Conservation (phyloP, 805 yeast genomes). For the Wickerhamiella dianesei region DNA sequence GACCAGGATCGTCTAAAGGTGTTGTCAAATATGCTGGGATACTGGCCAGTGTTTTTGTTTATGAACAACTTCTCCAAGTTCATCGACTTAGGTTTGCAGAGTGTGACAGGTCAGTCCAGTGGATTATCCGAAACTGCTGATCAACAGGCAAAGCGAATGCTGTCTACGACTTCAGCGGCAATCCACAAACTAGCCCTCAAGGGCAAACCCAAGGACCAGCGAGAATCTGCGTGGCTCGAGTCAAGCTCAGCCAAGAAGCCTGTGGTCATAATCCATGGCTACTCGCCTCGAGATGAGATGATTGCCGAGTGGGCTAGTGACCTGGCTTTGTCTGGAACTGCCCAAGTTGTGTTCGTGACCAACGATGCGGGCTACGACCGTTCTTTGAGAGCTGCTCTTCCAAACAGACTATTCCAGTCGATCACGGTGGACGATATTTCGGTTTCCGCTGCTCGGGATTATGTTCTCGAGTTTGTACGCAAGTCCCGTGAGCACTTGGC, state of each 20-base stretch:
- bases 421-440: conserved; percentile 73
- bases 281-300: conserved; percentile 26
- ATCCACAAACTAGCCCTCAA: conserved; percentile 47
- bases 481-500: conserved; percentile 3
- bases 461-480: conserved; percentile 33
- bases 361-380: conserved; percentile 71
- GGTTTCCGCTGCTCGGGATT: conserved; percentile 50
- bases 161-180: conserved; percentile 33
- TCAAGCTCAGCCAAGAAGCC: conserved; percentile 16
- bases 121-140: conserved; percentile 23
- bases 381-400: conserved; percentile 55
- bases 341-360: conserved; percentile 81
- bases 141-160: conserved; percentile 21
- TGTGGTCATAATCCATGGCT: conserved; percentile 13
- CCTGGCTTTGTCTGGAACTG: conserved; percentile 61
- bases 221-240: conserved; percentile 12
- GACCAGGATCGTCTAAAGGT: conserved; percentile 33
- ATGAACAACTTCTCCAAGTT: conserved; percentile 63
- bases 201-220: conserved; percentile 20
- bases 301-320: conserved; percentile 83
- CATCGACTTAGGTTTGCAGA: conserved; percentile 74
- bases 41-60: conserved; percentile 92
- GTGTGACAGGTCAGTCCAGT: conserved; percentile 65
- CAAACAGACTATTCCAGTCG: conserved; percentile 73
- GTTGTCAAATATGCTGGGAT: conserved; percentile 69